Evolutionary conservation across 345 rosid species (phyloP), one percentile per base, ranked within the genome.

Genomic region (Lepidium aucheri): DNA sequence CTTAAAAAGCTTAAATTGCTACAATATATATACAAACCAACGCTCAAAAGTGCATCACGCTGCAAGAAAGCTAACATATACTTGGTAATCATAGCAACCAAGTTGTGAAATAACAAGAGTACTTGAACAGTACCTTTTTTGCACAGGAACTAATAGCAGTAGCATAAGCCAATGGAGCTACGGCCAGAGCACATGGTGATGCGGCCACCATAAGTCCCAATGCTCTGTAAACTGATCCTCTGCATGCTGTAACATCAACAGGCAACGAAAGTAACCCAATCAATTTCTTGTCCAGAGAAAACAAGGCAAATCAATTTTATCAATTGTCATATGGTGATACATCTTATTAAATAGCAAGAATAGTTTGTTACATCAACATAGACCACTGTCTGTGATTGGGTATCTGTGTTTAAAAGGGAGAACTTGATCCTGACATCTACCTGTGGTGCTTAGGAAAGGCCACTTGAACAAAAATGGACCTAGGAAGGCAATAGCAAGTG

Each of bases 151-250:
- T 94, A 68, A 94, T 83, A 68, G 99, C 97, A 75, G 83, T 90
- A 57, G 93, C 97, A 79, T 94, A 94, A n/a, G 96, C 95, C 81
- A 94, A 80, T 2, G 97, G 97, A 83, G 97, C 99, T 24, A 94
- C 97, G 28, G 97, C 99, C 80, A 94, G 77, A 62, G 97, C 97
- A 77, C 99, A 94, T 9, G 95, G 97, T 16, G 99, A 90, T 66
- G 97, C 97, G 41, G 96, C 99, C 74, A 90, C 89, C 97, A 94
- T 88, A 62, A 94, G 89, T 59, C 96, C 97, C 73, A 88, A 74
- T 56, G 99, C 97, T 66, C 99, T 83, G 72, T 94, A 90, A 9
- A 94, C 62, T 47, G 97, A 94, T 78, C 96, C 99, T 82, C 99
- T 86, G 82, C 91, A 90, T 66, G 53, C 97, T 94, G 77, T 71